phyloP scores from a whole-genome alignment of 768 basidiomycete genomes.

The Trametes cingulata region DNA sequence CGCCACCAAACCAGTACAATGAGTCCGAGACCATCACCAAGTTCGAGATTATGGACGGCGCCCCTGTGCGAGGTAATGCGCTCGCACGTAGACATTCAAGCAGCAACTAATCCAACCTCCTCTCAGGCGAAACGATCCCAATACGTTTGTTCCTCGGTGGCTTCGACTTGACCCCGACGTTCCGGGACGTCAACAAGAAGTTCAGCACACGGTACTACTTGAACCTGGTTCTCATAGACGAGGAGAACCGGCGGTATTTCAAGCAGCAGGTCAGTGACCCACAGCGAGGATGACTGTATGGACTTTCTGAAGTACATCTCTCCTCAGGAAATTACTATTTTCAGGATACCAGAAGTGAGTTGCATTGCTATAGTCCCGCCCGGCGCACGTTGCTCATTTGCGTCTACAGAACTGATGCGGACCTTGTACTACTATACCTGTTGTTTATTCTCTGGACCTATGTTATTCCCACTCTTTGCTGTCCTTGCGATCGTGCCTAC shows the following conservation, averaged over 20 bases:
- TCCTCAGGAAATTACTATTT: conserved; percentile 79
- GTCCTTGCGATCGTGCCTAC: not conserved
- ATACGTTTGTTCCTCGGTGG: conserved; percentile 97
- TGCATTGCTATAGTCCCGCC: not conserved
- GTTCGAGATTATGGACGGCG: conserved; percentile 99
- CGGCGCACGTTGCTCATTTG: not conserved
- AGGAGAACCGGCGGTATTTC: conserved; percentile 97
- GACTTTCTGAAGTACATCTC: not conserved
- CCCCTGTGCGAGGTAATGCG: conserved; percentile 83
- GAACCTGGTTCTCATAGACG: conserved; percentile 95
- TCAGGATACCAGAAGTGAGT: conserved; percentile 84
- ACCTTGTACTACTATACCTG: conserved; percentile 28
- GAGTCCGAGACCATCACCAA: conserved; percentile 99
- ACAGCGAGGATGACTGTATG: not conserved
- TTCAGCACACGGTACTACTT: conserved; percentile 97
- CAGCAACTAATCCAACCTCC: not conserved
- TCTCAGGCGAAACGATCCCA: conserved; percentile 91
- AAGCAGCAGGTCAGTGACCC: conserved; percentile 77
- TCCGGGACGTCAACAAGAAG: conserved; percentile 99
- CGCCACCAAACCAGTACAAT: conserved; percentile 99
- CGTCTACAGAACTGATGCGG: conserved; percentile 38
- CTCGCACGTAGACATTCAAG: not conserved
- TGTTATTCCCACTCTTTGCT: not conserved
- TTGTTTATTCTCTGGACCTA: conserved; percentile 27
- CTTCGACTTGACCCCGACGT: conserved; percentile 97